phyloP scores from a whole-genome alignment of 1,284 basidiomycete genomes.

The Apiotrichum porosum region DNA sequence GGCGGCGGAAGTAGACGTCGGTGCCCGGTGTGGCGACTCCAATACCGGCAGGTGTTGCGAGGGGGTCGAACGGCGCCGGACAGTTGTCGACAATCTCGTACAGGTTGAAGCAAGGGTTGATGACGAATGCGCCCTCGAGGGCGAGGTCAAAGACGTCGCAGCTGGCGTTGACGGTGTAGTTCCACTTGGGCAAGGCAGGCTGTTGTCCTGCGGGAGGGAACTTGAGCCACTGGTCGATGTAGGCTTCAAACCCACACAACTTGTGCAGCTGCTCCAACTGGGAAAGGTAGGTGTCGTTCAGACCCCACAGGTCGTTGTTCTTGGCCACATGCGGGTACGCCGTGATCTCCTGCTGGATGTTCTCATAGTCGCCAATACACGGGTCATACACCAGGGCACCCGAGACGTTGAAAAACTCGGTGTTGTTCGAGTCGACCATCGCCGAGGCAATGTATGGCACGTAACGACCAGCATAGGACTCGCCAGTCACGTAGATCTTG shows the following conservation, averaged over 20 bases:
- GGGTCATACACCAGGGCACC: constrained; percentile 29
- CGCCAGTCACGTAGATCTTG: constrained; percentile 34
- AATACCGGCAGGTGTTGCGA: constrained; percentile 62
- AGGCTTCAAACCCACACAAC: constrained; percentile 62
- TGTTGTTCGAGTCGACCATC: constrained; percentile 25
- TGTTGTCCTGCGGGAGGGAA: constrained; percentile 59
- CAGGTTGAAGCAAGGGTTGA: constrained; percentile 70
- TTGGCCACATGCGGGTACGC: constrained; percentile 40
- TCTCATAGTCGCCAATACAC: constrained; percentile 15
- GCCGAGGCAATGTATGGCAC: constrained; percentile 46
- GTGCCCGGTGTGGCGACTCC: background rate
- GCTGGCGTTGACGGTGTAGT: constrained; percentile 47
- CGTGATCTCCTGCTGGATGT: constrained; percentile 55
- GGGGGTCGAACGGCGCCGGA: constrained; percentile 65
- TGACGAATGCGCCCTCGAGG: constrained; percentile 56
- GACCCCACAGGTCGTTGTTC: constrained; percentile 20
- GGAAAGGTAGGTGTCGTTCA: constrained; percentile 56
- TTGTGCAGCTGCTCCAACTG: constrained; percentile 56
- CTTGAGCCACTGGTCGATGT: constrained; percentile 56
- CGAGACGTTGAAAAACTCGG: constrained; percentile 17
- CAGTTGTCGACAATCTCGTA: constrained; percentile 60
- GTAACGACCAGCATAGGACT: constrained; percentile 47
- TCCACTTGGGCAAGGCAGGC: constrained; percentile 10
- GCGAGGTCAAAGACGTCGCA: constrained; percentile 66
- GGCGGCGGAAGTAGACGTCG: constrained; percentile 60